These are phyloP conservation scores for Clarireedia homoeocarpa DNA, from an alignment of 2,329 filamentous ascomycete genomes.

Conservation along the genomic window DNA sequence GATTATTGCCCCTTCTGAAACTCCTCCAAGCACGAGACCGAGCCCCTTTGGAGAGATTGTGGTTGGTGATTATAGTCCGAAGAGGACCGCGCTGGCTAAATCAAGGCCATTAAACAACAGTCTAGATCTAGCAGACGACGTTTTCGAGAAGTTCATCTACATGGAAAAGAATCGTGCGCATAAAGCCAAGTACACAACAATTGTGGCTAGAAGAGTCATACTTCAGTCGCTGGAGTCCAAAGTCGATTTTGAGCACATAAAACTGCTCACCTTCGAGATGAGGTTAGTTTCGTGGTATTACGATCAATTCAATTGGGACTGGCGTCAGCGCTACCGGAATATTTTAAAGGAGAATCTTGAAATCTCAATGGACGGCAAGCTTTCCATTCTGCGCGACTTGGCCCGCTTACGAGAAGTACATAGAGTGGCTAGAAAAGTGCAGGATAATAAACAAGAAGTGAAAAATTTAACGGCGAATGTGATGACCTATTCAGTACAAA, in stretches of 20 bases:
- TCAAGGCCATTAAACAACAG: background rate
- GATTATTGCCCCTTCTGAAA: background rate
- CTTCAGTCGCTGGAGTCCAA: slow-evolving; percentile 3
- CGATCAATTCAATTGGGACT: background rate
- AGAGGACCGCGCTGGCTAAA: background rate
- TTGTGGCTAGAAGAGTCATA: slow-evolving; percentile 3
- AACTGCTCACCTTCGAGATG: background rate
- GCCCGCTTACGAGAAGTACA: background rate
- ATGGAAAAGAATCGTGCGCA: background rate
- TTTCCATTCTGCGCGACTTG: background rate
- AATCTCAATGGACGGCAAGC: background rate
- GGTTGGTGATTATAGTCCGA: slow-evolving; percentile 1
- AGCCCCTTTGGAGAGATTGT: background rate
- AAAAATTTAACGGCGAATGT: background rate
- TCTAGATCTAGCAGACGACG: background rate
- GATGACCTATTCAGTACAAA: background rate
- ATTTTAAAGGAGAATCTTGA: background rate
- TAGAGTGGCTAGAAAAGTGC: background rate
- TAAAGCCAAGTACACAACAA: background rate
- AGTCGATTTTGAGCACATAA: background rate
- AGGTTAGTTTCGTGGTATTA: slow-evolving; percentile 1
- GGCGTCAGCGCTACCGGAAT: slow-evolving; percentile 3
- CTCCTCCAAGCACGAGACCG: background rate
- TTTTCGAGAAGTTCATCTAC: background rate
- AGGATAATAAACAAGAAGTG: background rate